These are phyloP conservation scores for Heterobasidion irregulare DNA, from an alignment of 1,284 basidiomycete species.

Conservation along the genomic window DNA sequence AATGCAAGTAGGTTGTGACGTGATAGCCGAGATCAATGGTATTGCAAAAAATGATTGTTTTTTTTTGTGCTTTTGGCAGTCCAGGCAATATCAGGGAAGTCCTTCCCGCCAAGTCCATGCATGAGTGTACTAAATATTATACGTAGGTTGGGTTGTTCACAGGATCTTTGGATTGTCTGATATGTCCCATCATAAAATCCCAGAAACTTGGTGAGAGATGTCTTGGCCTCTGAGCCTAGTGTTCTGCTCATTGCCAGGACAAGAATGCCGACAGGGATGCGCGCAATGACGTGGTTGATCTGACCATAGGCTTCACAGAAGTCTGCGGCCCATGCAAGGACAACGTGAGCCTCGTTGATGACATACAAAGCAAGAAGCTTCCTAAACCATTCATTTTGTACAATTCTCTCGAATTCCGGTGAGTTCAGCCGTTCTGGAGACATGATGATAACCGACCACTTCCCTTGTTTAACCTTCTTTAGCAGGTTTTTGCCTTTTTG, in stretches of 20 bases:
- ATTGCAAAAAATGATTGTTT: not conserved
- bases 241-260: not conserved
- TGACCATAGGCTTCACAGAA: not conserved
- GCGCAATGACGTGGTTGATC: not conserved
- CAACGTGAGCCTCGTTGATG: slow-evolving; percentile 5
- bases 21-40: not conserved
- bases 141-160: not conserved
- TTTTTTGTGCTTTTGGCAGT: not conserved
- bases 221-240: not conserved
- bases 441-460: not conserved
- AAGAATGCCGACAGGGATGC: not conserved
- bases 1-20: not conserved
- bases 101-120: not conserved
- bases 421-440: slow-evolving; percentile 7
- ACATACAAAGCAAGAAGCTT: not conserved
- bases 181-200: not conserved
- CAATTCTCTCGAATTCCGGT: not conserved
- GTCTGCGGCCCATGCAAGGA: not conserved
- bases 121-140: not conserved
- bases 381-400: not conserved
- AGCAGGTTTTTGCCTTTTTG: not conserved
- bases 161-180: not conserved
- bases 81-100: slow-evolving; percentile 2
- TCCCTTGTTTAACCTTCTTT: not conserved
- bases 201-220: not conserved